These are phyloP conservation scores for Aureobasidium subglaciale DNA, from an alignment of 2,329 filamentous ascomycete genomes.

Conservation along the genomic window DNA sequence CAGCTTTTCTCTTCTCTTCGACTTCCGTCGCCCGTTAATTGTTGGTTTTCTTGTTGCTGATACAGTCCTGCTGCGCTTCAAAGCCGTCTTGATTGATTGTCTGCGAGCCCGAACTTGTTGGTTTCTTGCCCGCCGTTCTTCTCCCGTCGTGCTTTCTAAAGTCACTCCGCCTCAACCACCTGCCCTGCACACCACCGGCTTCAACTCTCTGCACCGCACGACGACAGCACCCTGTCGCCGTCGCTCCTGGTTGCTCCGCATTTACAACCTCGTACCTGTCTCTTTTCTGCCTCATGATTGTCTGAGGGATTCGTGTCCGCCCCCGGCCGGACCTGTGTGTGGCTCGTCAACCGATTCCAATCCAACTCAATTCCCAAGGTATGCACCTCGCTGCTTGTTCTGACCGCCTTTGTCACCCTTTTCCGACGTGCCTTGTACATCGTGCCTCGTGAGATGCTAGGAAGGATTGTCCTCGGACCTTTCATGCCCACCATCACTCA, in stretches of 20 bases:
- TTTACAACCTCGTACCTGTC: not conserved
- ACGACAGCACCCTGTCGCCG: not conserved
- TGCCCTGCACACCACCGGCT: not conserved
- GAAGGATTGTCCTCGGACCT: not conserved
- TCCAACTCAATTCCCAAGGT: conserved; percentile 9
- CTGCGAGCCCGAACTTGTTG: not conserved
- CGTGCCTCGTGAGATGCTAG: not conserved
- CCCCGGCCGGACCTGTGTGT: conserved; percentile 15
- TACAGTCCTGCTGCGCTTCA: not conserved
- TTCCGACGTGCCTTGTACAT: not conserved
- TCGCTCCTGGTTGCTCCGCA: conserved; percentile 1
- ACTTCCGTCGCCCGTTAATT: not conserved
- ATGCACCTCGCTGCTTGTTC: conserved; percentile 3
- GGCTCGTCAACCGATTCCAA: conserved; percentile 10
- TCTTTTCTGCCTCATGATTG: conserved; percentile 8
- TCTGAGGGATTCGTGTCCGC: conserved; percentile 11
- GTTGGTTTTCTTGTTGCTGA: conserved; percentile 6
- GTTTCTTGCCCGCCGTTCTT: not conserved
- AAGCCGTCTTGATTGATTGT: conserved; percentile 11
- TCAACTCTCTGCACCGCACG: not conserved
- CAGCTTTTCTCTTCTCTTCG: conserved; percentile 9
- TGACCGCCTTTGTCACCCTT: conserved; percentile 1
- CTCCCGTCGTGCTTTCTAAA: not conserved
- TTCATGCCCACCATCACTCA: not conserved
- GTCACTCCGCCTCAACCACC: conserved; percentile 3